These are phyloP conservation scores for Parmelia sp. DNA, from an alignment of 495 filamentous ascomycete genomes.

Conservation along the genomic window DNA sequence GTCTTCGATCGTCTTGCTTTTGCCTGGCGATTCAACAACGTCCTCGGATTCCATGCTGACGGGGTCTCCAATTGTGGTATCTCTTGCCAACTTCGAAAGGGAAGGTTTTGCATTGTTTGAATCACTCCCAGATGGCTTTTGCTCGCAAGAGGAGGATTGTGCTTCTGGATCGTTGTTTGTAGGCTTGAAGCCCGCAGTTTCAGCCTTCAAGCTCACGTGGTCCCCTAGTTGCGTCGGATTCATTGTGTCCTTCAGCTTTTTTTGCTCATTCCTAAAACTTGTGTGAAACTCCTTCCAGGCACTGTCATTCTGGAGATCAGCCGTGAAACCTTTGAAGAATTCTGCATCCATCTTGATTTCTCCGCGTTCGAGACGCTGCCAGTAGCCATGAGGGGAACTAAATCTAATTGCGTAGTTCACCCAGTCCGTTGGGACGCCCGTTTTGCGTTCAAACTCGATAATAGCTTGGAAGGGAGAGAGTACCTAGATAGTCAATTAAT, in stretches of 20 bases:
- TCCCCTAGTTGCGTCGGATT: slow-evolving; percentile 24
- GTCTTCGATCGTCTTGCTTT: not conserved
- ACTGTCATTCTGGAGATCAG: slow-evolving; percentile 57
- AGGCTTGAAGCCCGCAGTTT: slow-evolving; percentile 24
- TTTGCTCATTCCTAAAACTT: slow-evolving; percentile 31
- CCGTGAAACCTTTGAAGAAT: slow-evolving; percentile 73
- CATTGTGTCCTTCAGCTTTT: slow-evolving; percentile 25
- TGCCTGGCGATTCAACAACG: slow-evolving; percentile 14
- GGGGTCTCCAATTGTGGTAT: slow-evolving; percentile 27
- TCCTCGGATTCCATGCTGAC: slow-evolving; percentile 27
- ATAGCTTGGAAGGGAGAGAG: slow-evolving; percentile 89
- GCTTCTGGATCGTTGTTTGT: slow-evolving; percentile 23
- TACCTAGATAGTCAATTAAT: slow-evolving; percentile 49
- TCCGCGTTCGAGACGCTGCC: slow-evolving; percentile 76
- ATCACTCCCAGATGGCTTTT: not conserved
- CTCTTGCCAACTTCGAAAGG: slow-evolving; percentile 25
- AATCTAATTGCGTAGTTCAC: slow-evolving; percentile 80
- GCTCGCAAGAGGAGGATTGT: slow-evolving; percentile 1
- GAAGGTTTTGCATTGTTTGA: slow-evolving; percentile 12
- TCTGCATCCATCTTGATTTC: slow-evolving; percentile 61
- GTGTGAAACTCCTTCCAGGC: slow-evolving; percentile 62
- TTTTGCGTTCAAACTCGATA: slow-evolving; percentile 71
- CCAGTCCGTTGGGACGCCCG: slow-evolving; percentile 77
- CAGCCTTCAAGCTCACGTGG: slow-evolving; percentile 27
- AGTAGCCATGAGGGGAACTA: slow-evolving; percentile 71